Base-by-base conservation (phyloP, 768 basidiomycete species). In the Pulveroboletus sp. region DNA sequence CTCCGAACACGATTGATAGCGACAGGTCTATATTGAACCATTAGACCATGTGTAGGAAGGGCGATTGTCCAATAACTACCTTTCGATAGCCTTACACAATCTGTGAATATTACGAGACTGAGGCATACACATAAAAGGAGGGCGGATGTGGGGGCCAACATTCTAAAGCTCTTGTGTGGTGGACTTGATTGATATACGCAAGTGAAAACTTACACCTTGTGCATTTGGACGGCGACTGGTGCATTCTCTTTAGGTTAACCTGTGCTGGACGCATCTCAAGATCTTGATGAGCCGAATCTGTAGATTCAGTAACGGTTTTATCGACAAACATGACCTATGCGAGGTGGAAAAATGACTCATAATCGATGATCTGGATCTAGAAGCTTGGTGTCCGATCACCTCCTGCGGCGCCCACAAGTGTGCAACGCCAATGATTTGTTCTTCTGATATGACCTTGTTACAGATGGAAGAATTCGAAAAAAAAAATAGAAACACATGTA, bases 1-100 rank as follows among this genome's bases (percentile, higher is more conserved):
- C 52, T 34, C 43, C 52, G 36, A 53, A 55, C 12, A 16, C 14
- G 22, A 55, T 42, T 11, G 45, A 54, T 6, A 54, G 41, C 11
- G 53, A 54, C 17, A 54, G 20, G n/a, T 54, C 53, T 54, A 43
- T 9, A 13, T 32, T 36, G 5, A n/a, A 24, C 23, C 1, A 22
- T 53, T 11, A 53, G 50, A 41, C 19, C 3, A 2, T 5, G 14
- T 20, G 16, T 14, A 1, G 23, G 10, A 23, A 32, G n/a, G 10
- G n/a, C 1, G 13, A 43, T 16, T 2, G 2, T 0, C 6, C n/a
- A 29, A 29, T 29, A 35, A n/a, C 2, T 44, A 53, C 50, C 53
- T 53, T 32, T 46, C 24, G 34, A 19, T 14, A 53, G 31, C 17
- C 39, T 50, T 24, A 54, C 22, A n/a, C 44, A 20, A 17, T 30